A percentile compares a stretch with the other conserved stretches of the same genome.
These are phyloP conservation scores for Rauvolfia tetraphylla DNA, from an alignment of 257 asterid genomes.

Conservation along the genomic window DNA sequence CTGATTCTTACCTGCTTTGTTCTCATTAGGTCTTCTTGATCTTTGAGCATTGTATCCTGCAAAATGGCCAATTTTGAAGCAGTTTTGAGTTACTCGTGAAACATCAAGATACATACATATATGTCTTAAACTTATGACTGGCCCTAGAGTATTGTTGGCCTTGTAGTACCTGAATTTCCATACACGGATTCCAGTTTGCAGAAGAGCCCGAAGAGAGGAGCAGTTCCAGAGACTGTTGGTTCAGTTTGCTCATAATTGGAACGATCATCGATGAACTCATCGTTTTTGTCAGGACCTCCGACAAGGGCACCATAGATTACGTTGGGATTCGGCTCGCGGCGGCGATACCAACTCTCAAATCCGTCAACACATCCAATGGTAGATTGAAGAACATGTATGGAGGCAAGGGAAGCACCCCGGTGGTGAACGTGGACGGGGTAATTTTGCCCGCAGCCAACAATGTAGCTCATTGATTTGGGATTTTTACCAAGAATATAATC, in stretches of 20 bases:
- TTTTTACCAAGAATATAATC: constrained; percentile 88
- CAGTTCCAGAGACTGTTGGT: constrained; percentile 76
- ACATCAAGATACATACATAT: too few species aligned
- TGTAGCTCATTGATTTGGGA: constrained; percentile 67
- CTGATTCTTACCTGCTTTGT: constrained; percentile 32
- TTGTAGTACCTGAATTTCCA: constrained; percentile 41
- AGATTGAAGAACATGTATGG: constrained; percentile 36
- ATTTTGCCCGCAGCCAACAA: constrained; percentile 69
- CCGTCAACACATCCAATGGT: constrained; percentile 70
- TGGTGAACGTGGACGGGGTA: constrained; percentile 81
- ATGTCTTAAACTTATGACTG: not conserved
- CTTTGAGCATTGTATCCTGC: constrained; percentile 30
- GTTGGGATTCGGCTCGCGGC: constrained; percentile 60
- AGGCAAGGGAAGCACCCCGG: constrained; percentile 75
- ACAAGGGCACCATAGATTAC: constrained; percentile 63
- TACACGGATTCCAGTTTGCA: constrained; percentile 48
- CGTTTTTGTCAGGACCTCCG: constrained; percentile 70
- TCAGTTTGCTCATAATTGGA: constrained; percentile 75
- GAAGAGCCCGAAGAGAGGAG: constrained; percentile 74
- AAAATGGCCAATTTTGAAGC: not conserved
- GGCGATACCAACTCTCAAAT: constrained; percentile 66
- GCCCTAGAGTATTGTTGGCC: not conserved
- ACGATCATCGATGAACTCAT: constrained; percentile 61
- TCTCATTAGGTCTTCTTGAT: constrained; percentile 28
- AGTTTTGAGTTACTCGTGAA: not conserved